Percentiles rank a stretch among this genome's conserved stretches.
Conservation (phyloP, 352 stramenopile species). For the Thalassiosira mediterranea region DNA sequence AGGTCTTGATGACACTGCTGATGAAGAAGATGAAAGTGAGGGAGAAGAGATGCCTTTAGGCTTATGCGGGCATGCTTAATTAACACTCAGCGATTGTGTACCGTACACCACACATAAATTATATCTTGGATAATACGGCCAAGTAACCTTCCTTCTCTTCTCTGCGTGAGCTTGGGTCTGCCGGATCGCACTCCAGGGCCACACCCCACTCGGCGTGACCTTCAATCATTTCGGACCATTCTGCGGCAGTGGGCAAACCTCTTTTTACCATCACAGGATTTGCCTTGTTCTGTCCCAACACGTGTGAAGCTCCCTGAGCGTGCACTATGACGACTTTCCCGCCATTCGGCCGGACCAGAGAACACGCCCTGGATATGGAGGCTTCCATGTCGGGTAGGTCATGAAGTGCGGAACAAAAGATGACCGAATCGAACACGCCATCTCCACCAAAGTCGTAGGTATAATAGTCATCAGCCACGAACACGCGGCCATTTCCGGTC, state of each 20-base stretch:
- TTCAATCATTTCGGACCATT: constrained; percentile 49
- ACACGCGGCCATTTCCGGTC: constrained; percentile 41
- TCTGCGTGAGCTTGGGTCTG: constrained; percentile 36
- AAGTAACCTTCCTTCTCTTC: constrained; percentile 53
- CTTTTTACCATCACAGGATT: constrained; percentile 74
- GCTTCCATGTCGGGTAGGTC: constrained; percentile 63
- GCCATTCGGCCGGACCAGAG: constrained; percentile 39
- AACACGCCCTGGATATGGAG: constrained; percentile 51
- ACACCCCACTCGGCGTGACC: constrained; percentile 32
- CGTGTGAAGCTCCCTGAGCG: constrained; percentile 71
- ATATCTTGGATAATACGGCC: constrained; percentile 38
- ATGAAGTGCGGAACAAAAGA: constrained; percentile 76
- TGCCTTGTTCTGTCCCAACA: constrained; percentile 57
- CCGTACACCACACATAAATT: background rate
- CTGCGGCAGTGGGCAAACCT: constrained; percentile 57
- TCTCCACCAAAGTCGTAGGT: constrained; percentile 33
- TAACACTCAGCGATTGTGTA: background rate
- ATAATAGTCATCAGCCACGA: constrained; percentile 64
- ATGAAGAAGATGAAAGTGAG: constrained; percentile 18
- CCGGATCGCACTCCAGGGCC: constrained; percentile 32
- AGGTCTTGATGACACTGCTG: too few species aligned
- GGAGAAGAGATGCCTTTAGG: constrained; percentile 36
- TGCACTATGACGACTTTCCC: constrained; percentile 67
- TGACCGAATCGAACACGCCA: constrained; percentile 48
- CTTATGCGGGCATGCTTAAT: constrained; percentile 30